phyloP scores from a whole-genome alignment of 306 rosid species.

The Hylodesmum podocarpum region DNA sequence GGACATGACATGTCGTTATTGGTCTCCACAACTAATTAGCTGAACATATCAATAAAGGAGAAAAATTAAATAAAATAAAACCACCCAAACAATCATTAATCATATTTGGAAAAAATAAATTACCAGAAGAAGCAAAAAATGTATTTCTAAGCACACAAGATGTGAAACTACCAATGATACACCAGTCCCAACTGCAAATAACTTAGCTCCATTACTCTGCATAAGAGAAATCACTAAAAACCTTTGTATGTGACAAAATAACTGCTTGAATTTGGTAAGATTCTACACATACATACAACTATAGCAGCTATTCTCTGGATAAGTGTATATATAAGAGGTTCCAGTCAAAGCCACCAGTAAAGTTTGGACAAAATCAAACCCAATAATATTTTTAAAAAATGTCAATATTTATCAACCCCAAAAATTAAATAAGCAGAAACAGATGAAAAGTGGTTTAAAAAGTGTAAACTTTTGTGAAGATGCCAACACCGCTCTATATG shows the following conservation, averaged over 20 bases:
- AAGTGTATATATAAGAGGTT: slow-evolving; percentile 48
- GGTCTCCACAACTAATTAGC: too few relatives aligned
- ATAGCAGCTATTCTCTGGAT: slow-evolving; percentile 67
- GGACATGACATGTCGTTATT: too few relatives aligned
- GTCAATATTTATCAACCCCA: not conserved
- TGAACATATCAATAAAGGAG: too few relatives aligned
- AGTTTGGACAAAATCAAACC: slow-evolving; percentile 18
- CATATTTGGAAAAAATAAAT: too few relatives aligned
- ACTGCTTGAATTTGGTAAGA: not conserved
- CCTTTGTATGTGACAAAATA: not conserved
- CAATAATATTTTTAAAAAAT: not conserved
- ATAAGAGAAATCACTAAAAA: slow-evolving; percentile 32
- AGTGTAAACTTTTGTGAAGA: slow-evolving; percentile 76
- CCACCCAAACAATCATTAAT: too few relatives aligned
- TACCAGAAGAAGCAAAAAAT: not conserved
- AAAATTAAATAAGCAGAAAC: not conserved
- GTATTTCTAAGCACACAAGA: not conserved
- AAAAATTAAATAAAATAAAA: too few relatives aligned
- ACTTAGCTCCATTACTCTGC: slow-evolving; percentile 91
- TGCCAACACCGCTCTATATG: slow-evolving; percentile 93
- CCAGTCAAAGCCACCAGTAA: slow-evolving; percentile 61
- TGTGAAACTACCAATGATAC: slow-evolving; percentile 58
- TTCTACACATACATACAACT: slow-evolving; percentile 53
- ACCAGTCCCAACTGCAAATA: slow-evolving; percentile 87
- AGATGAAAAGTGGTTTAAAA: not conserved